phyloP scores from a whole-genome alignment of 2,329 filamentous ascomycete genomes.

The Fulvia fulva region DNA sequence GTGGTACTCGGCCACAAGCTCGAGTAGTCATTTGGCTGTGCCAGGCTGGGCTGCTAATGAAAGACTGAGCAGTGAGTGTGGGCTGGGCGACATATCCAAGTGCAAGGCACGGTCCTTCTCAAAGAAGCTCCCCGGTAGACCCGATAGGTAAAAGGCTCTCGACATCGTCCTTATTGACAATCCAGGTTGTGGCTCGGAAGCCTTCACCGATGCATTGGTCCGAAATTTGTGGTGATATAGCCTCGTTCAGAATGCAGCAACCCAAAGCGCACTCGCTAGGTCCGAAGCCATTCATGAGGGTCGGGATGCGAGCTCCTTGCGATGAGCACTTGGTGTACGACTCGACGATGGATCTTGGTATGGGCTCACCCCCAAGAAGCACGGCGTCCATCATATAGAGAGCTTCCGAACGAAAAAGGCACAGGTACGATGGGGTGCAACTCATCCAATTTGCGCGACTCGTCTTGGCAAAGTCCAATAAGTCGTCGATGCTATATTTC shows the following conservation, averaged over 20 bases:
- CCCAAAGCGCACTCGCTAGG: neutral
- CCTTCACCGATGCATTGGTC: constrained; percentile 13
- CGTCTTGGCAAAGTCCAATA: neutral
- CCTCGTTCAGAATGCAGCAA: too few relatives aligned
- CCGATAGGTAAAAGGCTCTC: constrained; percentile 56
- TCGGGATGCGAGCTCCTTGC: neutral
- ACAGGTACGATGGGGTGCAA: constrained; percentile 55
- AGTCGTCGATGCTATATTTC: constrained; percentile 41
- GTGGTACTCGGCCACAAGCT: neutral
- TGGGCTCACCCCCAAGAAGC: constrained; percentile 6
- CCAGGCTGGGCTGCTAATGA: constrained; percentile 28
- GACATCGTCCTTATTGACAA: constrained; percentile 24
- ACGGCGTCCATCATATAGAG: constrained; percentile 25
- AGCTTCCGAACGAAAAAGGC: constrained; percentile 43
- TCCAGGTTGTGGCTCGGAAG: constrained; percentile 26
- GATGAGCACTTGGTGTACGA: too few relatives aligned
- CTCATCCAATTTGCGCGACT: constrained; percentile 38
- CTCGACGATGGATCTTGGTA: too few relatives aligned
- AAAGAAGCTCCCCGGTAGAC: constrained; percentile 44
- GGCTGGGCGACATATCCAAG: constrained; percentile 40
- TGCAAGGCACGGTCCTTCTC: constrained; percentile 46
- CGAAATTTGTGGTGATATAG: too few relatives aligned
- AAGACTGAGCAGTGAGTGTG: constrained; percentile 26
- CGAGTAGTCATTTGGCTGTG: neutral
- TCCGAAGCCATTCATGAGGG: neutral